A percentile compares a stretch with the other conserved stretches of the same genome.
phyloP scores from a whole-genome alignment of 2,329 filamentous ascomycete genomes.

The Trichoderma koningii region DNA sequence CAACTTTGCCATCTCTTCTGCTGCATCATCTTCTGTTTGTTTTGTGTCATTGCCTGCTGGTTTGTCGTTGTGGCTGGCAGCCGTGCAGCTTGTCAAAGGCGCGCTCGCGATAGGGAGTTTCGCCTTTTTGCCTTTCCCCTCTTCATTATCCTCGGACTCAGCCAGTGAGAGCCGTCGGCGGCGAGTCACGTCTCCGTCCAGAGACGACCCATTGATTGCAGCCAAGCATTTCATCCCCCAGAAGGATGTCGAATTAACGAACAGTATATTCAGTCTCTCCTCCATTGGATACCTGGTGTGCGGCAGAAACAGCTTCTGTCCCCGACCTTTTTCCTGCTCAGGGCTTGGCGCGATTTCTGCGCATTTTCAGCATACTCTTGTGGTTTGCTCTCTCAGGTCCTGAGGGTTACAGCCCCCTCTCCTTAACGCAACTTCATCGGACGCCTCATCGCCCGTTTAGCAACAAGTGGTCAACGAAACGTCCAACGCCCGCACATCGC shows the following conservation, averaged over 20 bases:
- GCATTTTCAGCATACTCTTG: neutral
- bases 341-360: conserved; percentile 4
- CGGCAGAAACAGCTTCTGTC: neutral
- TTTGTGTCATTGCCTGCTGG: conserved; percentile 8
- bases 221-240: conserved; percentile 1
- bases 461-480: neutral
- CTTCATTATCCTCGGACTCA: conserved; percentile 12
- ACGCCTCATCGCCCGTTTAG: neutral
- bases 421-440: neutral
- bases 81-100: conserved; percentile 22
- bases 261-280: neutral
- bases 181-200: conserved; percentile 20
- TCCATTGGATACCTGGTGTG: conserved; percentile 7
- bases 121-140: conserved; percentile 19
- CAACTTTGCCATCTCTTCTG: conserved; percentile 3
- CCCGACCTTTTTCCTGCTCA: neutral
- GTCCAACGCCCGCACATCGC: neutral
- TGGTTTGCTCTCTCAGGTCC: neutral
- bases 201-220: conserved; percentile 6
- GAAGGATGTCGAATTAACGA: conserved; percentile 10
- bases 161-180: neutral
- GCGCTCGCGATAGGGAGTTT: conserved; percentile 6
- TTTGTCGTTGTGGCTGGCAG: conserved; percentile 8
- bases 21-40: conserved; percentile 3
- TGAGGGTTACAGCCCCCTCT: conserved; percentile 4